These are phyloP conservation scores for Tolypocladium tropicale DNA, from an alignment of 2,329 filamentous ascomycete genomes.

Conservation along the genomic window DNA sequence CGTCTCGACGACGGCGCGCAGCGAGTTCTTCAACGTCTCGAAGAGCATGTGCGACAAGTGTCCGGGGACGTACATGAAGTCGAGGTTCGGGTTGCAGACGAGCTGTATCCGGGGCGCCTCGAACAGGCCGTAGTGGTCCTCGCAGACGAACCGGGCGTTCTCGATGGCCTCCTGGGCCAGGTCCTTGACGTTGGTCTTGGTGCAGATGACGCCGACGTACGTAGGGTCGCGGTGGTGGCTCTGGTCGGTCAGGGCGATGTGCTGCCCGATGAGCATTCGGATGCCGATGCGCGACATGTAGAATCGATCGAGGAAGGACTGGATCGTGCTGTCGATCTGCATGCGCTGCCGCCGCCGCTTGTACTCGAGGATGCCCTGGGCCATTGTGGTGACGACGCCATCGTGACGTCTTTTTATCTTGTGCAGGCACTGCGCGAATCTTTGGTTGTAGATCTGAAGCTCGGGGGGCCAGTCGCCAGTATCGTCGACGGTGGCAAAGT, in stretches of 20 bases:
- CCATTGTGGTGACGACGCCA: constrained; percentile 94
- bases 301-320: constrained; percentile 95
- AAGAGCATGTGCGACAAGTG: constrained; percentile 99
- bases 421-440: constrained; percentile 80
- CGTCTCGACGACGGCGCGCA: constrained; percentile 90
- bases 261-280: constrained; percentile 96
- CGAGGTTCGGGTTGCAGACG: constrained; percentile 84
- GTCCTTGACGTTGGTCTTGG: constrained; percentile 92
- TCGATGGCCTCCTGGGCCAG: constrained; percentile 96
- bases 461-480: constrained; percentile 85
- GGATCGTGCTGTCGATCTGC: constrained; percentile 96
- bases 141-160: constrained; percentile 97
- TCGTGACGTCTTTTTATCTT: constrained; percentile 95
- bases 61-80: constrained; percentile 99
- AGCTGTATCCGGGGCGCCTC: constrained; percentile 95
- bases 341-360: constrained; percentile 93
- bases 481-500: constrained; percentile 90
- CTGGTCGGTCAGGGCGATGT: constrained; percentile 94
- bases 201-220: constrained; percentile 98
- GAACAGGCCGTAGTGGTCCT: constrained; percentile 96
- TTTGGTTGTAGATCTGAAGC: constrained; percentile 85
- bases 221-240: constrained; percentile 79
- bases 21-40: constrained; percentile 96
- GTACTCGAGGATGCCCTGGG: constrained; percentile 95
- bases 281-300: constrained; percentile 99